Evolutionary conservation across 495 filamentous ascomycete species (phyloP).

Genomic region (Pseudotulostoma volvatum): DNA sequence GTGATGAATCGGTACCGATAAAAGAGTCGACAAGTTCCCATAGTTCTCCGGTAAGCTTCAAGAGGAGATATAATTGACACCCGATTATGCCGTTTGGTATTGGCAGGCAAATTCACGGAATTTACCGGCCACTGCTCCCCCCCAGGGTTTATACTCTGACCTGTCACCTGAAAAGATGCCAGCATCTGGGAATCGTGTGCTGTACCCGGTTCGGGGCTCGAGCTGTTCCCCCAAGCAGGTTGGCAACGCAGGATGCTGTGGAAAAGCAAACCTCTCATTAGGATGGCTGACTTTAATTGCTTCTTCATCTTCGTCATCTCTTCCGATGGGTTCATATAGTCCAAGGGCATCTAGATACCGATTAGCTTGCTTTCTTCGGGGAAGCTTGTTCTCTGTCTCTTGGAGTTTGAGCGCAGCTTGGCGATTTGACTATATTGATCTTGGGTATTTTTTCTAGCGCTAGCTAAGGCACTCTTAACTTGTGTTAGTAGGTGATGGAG

Average conservation of each 20-base stretch:
- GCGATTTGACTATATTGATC: too few relatives aligned
- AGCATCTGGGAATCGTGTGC: neutral
- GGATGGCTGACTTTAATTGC: neutral
- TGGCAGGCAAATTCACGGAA: neutral
- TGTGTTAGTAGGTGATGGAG: too few relatives aligned
- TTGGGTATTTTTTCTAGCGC: too few relatives aligned
- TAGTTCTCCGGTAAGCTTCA: neutral
- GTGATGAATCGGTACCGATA: neutral
- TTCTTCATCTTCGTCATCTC: neutral
- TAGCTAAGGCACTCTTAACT: too few relatives aligned
- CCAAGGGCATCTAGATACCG: neutral
- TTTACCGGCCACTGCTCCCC: neutral
- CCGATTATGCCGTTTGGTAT: neutral
- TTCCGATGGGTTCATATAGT: neutral
- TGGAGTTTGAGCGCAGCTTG: neutral
- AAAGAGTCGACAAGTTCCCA: neutral
- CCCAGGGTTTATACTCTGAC: neutral
- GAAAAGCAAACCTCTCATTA: neutral
- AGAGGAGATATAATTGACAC: neutral
- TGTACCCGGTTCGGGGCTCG: neutral
- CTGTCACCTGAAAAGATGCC: neutral
- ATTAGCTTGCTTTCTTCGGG: neutral
- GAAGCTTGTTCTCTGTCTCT: neutral
- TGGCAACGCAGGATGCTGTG: neutral
- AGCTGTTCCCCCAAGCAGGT: neutral